Base-by-base conservation (phyloP, 176 grass and related monocot genomes). In the Coix lacrymajobi region DNA sequence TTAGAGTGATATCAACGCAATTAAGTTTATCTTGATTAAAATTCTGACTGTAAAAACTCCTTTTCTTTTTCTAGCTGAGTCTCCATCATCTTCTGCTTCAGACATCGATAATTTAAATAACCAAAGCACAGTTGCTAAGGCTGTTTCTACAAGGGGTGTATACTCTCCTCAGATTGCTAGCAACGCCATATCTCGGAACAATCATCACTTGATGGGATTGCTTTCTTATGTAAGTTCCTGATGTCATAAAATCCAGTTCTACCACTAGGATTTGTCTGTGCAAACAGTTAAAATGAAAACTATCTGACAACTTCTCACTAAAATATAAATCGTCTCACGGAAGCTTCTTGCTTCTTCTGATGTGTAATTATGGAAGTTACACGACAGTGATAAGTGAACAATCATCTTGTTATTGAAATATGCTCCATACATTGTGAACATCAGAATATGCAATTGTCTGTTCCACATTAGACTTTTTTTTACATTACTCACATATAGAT, bases 31-130 rank as follows among this genome's bases (percentile, higher is more conserved):
- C 31, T 54, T 33, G n/a, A 28, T 73, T 86, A 25, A 33, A 62
- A 29, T 79, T 82, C 73, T 82, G 38, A 80, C 73, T 62, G 19
- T 58, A 46, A 31, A 44, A 64, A 34, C 56, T 79, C 22, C 19
- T 14, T 34, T 56, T 71, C 31, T 74, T 67, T 71, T 70, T 61
- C 78, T 79, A 91, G 89, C 76, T 75, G 92, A 91, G 72, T 94
- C 92, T 60, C 86, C 92, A 48, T 94, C 92, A 37, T 94, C 92
- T 60, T 94, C 92, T 44, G 84, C 86, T 24, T 94, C 92, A 74
- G 92, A 94, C 79, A 84, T 94, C 48, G 92, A 94, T 82, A 94
- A 91, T 79, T 81, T 94, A 57, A 94, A 94, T 83, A 89, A 91
- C 45, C 89, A 79, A 71, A 83, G 65, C 77, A 77, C 69, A 52